Evolutionary conservation across 164 flowering plant genomes (phyloP), one percentile per base, ranked within the genome.

Genomic region (Dillenia suffruticosa): DNA sequence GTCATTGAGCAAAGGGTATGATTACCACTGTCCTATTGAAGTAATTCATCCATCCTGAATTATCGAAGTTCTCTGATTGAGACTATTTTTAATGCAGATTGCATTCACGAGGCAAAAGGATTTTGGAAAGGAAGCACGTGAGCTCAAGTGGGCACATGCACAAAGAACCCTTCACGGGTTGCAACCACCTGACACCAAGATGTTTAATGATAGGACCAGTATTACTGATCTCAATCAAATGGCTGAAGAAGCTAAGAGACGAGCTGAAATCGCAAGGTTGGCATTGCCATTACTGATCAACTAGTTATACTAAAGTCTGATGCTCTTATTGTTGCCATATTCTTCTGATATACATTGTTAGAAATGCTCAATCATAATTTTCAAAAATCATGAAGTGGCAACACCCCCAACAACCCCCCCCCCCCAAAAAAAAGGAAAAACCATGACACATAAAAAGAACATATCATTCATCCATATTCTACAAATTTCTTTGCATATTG

Each of bases 251-350:
- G 97, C 98, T 32, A 88, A 85, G 74, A 79, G 96, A 61, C 77
- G 98, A 76, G 98, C 98, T 62, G 98, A 94, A 73, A 91, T 94
- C 65, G 91, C 98, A 6, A 85, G 97, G 98, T 91, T 55, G 43
- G 72, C 24, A 22, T 14, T 48, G 4, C 15, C 53, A 40, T 32
- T 16, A 22, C 24, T 32, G 7, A 55, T 11, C 44, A 54, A 16
- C 16, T 15, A 32, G 40, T 32, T 32, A 32, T 32, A 32, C 0
- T 32, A 32, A 32, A 32, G 40, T 32, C 5, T 32, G 40, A 32
- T 52, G 22, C 10, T 52, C 55, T 52, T 52, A 26, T n/a, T 26
- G 10, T 0, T 52, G 55, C 55, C 9, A 52, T 52, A 52, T 26
- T 32, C 40, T 32, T 32, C 40, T 4, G 7, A 32, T 32, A 32